Evolutionary conservation across 352 stramenopile species (phyloP).

Genomic region (Globisporangium canariense): DNA sequence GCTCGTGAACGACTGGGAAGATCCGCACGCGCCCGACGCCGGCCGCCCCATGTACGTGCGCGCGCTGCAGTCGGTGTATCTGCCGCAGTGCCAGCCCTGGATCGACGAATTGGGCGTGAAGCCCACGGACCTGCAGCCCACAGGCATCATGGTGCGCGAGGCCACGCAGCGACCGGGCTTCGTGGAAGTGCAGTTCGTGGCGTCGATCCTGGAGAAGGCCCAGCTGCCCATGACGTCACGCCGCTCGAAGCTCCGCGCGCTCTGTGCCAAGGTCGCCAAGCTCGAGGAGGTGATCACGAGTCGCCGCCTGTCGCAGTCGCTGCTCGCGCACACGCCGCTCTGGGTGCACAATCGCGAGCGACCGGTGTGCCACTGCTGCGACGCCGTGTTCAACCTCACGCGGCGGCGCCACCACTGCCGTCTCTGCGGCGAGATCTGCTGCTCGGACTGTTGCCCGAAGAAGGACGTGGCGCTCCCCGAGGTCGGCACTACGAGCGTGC

Average conservation of each 20-base stretch:
- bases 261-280: slow-evolving; percentile 51
- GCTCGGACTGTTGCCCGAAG: slow-evolving; percentile 76
- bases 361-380: slow-evolving; percentile 51
- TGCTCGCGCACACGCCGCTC: slow-evolving; percentile 57
- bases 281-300: slow-evolving; percentile 73
- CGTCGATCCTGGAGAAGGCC: slow-evolving; percentile 68
- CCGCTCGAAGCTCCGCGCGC: slow-evolving; percentile 51
- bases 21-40: slow-evolving; percentile 31
- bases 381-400: slow-evolving; percentile 65
- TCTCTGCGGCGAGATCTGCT: slow-evolving; percentile 75
- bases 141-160: slow-evolving; percentile 73
- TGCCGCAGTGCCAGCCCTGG: slow-evolving; percentile 56
- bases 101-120: slow-evolving; percentile 53
- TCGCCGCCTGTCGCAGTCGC: slow-evolving; percentile 60
- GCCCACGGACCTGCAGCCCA: slow-evolving; percentile 56
- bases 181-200: slow-evolving; percentile 75
- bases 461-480: slow-evolving; percentile 72
- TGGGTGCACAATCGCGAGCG: slow-evolving; percentile 73
- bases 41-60: slow-evolving; percentile 66
- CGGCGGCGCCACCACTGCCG: slow-evolving; percentile 75
- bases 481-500: slow-evolving; percentile 55
- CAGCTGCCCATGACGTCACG: slow-evolving; percentile 51
- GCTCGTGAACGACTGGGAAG: slow-evolving; percentile 74
- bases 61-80: slow-evolving; percentile 62
- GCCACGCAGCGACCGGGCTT: slow-evolving; percentile 38